Conservation (phyloP, 106 monocot species). For the Dioscorea alata region DNA sequence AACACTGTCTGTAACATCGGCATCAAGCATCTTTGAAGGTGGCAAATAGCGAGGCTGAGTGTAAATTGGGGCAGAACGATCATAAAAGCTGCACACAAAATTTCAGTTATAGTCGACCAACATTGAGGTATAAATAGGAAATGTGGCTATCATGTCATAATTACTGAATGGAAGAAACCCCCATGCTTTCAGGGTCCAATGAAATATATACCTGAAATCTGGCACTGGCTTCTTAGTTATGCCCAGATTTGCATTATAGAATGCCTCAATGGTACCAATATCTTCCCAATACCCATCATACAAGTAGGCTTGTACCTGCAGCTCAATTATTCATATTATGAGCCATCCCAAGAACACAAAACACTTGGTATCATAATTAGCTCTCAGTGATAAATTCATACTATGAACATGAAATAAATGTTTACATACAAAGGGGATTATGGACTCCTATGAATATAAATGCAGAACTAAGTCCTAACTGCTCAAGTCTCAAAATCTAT, state of each 20-base stretch:
- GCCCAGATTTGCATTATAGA: slow-evolving; percentile 97
- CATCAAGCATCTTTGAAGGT: slow-evolving; percentile 94
- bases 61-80: slow-evolving; percentile 92
- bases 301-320: slow-evolving; percentile 89
- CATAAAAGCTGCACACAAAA: slow-evolving; percentile 68
- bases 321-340: background rate
- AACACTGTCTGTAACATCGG: slow-evolving; percentile 93
- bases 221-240: slow-evolving; percentile 95
- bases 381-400: no score
- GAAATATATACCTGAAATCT: slow-evolving; percentile 68
- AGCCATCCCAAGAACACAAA: background rate
- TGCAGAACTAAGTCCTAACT: no score
- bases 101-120: no score
- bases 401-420: no score
- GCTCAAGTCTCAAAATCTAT: no score
- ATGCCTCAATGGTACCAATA: slow-evolving; percentile 96
- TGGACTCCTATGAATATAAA: no score
- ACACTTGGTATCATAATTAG: no score
- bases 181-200: no score
- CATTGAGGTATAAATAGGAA: no score
- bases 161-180: no score
- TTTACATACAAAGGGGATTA: no score
- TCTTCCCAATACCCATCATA: slow-evolving; percentile 99
- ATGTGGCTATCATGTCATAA: no score
- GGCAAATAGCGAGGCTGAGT: slow-evolving; percentile 93